These are phyloP conservation scores for Termitomyces sp. DNA, from an alignment of 1,284 basidiomycete genomes.

Conservation along the genomic window DNA sequence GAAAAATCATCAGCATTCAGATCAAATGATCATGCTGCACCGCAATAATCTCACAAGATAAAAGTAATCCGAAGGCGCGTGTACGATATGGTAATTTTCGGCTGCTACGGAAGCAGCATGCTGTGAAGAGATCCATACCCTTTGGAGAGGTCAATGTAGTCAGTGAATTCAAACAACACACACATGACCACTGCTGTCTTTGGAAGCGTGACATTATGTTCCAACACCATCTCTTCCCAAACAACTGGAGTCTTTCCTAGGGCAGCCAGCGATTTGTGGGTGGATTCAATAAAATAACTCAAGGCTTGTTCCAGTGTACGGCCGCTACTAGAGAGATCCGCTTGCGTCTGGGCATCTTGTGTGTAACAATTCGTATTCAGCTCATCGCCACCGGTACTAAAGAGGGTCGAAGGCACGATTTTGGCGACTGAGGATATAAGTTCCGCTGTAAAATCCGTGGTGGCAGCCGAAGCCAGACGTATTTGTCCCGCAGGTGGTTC, in stretches of 20 bases:
- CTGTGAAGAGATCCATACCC: constrained; percentile 68
- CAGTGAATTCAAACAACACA: constrained; percentile 17
- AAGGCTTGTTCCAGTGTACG: constrained; percentile 62
- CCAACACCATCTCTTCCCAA: constrained; percentile 65
- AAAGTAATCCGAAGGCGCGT: constrained; percentile 69
- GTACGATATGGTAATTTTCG: constrained; percentile 59
- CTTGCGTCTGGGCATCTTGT: constrained; percentile 54
- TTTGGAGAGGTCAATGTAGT: constrained; percentile 18
- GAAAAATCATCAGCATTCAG: background rate
- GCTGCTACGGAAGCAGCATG: constrained; percentile 55
- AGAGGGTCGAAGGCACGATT: constrained; percentile 53
- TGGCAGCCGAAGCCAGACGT: constrained; percentile 50
- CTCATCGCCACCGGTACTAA: constrained; percentile 84
- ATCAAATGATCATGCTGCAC: constrained; percentile 16
- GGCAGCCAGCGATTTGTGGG: constrained; percentile 30
- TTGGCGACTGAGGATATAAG: constrained; percentile 31
- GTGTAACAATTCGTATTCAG: constrained; percentile 69
- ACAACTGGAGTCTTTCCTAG: constrained; percentile 40
- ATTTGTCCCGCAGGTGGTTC: constrained; percentile 84
- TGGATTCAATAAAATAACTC: constrained; percentile 50
- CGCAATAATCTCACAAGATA: constrained; percentile 51
- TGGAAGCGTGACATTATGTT: constrained; percentile 55
- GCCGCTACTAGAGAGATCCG: constrained; percentile 40
- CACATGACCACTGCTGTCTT: constrained; percentile 70
- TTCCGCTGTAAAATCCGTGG: constrained; percentile 32